Percentiles rank a stretch among this genome's conserved stretches.
phyloP scores from a whole-genome alignment of 2,329 filamentous ascomycete species.

The Dendrostoma leiphaemia region DNA sequence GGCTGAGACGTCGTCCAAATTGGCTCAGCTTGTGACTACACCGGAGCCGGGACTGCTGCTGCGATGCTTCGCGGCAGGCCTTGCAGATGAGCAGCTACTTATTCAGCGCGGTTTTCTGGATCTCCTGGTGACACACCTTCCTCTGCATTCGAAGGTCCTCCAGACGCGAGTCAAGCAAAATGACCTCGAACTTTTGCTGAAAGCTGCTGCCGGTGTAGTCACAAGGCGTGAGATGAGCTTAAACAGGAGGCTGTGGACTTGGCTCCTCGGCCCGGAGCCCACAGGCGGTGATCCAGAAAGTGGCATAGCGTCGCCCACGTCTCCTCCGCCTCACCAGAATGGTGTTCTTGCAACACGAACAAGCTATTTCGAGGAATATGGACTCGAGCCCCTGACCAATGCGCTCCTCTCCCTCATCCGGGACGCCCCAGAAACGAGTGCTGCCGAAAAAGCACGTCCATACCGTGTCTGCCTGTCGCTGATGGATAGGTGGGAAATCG shows the following conservation, averaged over 20 bases:
- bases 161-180: constrained; percentile 69
- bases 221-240: constrained; percentile 92
- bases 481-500: constrained; percentile 98
- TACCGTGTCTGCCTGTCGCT: constrained; percentile 91
- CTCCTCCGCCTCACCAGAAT: constrained; percentile 41
- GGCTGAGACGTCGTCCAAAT: constrained; percentile 49
- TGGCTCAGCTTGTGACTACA: constrained; percentile 69
- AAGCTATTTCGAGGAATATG: constrained; percentile 80
- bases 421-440: constrained; percentile 44
- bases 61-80: constrained; percentile 86
- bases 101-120: constrained; percentile 95
- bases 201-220: constrained; percentile 83
- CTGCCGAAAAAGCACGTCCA: constrained; percentile 73
- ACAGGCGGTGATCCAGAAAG: constrained; percentile 46
- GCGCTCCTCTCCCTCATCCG: constrained; percentile 74
- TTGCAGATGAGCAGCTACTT: constrained; percentile 82
- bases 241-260: constrained; percentile 91
- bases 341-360: constrained; percentile 57
- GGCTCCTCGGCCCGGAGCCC: constrained; percentile 82
- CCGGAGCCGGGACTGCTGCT: constrained; percentile 90
- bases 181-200: constrained; percentile 79
- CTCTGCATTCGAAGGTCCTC: constrained; percentile 77
- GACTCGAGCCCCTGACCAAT: constrained; percentile 69
- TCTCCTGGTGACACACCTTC: constrained; percentile 84
- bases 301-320: constrained; percentile 42